Evolutionary conservation across 371 early-diverging fungal species (phyloP), one percentile per base, ranked within the genome.

Genomic region (Haplosporangium sp.): DNA sequence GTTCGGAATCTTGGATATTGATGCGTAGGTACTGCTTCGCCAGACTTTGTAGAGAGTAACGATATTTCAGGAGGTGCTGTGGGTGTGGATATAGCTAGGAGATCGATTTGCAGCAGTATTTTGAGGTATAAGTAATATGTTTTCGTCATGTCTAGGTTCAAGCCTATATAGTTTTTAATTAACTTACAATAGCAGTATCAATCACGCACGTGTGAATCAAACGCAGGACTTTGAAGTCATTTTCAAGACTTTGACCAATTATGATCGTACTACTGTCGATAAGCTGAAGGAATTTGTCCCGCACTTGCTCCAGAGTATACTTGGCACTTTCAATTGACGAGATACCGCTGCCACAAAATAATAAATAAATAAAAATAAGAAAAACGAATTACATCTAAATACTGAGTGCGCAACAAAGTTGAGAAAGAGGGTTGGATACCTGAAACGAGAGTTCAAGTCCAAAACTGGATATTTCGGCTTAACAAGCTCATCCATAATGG

Each of bases 401-500:
- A 27, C 27, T 27, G 27, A 27, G 27, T 27, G 27, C 27, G 27
- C 27, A 27, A 27, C 27, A 27, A 27, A 27, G 27, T 27, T 27
- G 27, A 27, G 27, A 27, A 27, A 27, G n/a, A n/a, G 17, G 48
- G 7, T 35, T 57, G n/a, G 39, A 38, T 67, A 76, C 76, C 76
- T 78, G 67, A 77, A 90, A 1, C 83, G 82, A 2, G 87, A 83
- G 63, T 90, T 90, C 52, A 90, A 61, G 72, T 90, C 90, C 20
- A 88, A 68, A 61, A 90, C 75, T 71, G 83, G 82, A 60, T 86
- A 79, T 15, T 77, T 77, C 1, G 90, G 90, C 7, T 86, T 71
- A 1, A 87, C 88, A 5, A 88, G 72, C 63, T 90, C 90, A 77
- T 89, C 90, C 67, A 90, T 27, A 10, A 90, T 60, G 1, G 71